Percentiles rank a stretch among this genome's conserved stretches.
Conservation (phyloP, 2,329 filamentous ascomycete genomes). For the Verticillium tricorpus region DNA sequence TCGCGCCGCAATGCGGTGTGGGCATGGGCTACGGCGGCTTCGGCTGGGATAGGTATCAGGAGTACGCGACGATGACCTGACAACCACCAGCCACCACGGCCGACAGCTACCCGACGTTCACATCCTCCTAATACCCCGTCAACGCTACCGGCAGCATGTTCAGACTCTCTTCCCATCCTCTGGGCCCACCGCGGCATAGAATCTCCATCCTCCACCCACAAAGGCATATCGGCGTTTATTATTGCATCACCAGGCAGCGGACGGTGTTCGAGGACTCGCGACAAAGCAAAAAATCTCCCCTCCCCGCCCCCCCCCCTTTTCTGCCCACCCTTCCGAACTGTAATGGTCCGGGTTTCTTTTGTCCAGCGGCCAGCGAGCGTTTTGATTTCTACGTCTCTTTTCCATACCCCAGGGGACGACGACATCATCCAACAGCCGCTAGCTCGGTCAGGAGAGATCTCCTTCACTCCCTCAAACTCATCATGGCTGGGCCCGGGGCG, state of each 20-base stretch:
- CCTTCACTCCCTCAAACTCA: slow-evolving; percentile 37
- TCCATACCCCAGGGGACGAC: slow-evolving; percentile 21
- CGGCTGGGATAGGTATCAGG: slow-evolving; percentile 81
- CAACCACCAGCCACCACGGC: slow-evolving; percentile 48
- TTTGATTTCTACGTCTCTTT: slow-evolving; percentile 29
- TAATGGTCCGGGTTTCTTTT: slow-evolving; percentile 8
- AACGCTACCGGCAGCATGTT: slow-evolving; percentile 39
- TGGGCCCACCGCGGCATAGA: slow-evolving; percentile 14
- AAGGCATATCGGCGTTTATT: slow-evolving; percentile 20
- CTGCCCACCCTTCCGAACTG: neutral
- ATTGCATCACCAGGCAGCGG: slow-evolving; percentile 33
- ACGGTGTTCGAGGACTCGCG: slow-evolving; percentile 32
- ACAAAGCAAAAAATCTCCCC: slow-evolving; percentile 30
- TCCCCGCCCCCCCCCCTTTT: neutral
- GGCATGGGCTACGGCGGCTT: slow-evolving; percentile 72
- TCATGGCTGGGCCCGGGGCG: slow-evolving; percentile 52
- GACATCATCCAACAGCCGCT: slow-evolving; percentile 29
- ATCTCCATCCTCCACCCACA: slow-evolving; percentile 18
- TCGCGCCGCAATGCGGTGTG: slow-evolving; percentile 80
- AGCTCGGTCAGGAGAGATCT: slow-evolving; percentile 39
- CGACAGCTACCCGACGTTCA: slow-evolving; percentile 33
- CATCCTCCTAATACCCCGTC: slow-evolving; percentile 17
- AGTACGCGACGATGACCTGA: slow-evolving; percentile 87
- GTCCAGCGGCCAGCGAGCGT: slow-evolving; percentile 40
- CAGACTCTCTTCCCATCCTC: slow-evolving; percentile 13